Evolutionary conservation across 495 filamentous ascomycete genomes (phyloP).

Genomic region (Talaromyces thailandensis): DNA sequence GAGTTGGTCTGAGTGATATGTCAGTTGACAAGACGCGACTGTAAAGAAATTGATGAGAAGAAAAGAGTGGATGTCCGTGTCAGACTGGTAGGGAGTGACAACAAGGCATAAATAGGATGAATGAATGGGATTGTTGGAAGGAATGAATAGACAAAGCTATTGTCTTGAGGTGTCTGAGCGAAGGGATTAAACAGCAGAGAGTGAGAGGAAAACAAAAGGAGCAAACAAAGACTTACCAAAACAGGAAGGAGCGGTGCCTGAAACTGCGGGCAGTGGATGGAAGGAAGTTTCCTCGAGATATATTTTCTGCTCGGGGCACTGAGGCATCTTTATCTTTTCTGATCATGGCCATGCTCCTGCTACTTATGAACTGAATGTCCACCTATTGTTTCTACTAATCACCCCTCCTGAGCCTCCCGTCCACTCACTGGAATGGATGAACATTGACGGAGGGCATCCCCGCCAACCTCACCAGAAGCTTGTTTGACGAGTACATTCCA

Average conservation of each 20-base stretch:
- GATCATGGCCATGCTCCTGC: not conserved
- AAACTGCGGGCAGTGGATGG: not conserved
- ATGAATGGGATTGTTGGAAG: not conserved
- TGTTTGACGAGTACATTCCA: conserved; percentile 2
- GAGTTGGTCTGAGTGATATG: not conserved
- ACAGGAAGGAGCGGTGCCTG: not conserved
- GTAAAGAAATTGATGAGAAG: not conserved
- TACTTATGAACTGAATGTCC: not conserved
- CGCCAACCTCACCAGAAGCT: not conserved
- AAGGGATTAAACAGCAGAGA: not conserved
- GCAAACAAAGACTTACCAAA: not conserved
- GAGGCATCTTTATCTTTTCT: not conserved
- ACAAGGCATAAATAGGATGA: not conserved
- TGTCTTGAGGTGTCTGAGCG: not conserved
- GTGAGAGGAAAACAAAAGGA: not conserved
- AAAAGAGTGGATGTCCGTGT: not conserved
- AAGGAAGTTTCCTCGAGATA: not conserved
- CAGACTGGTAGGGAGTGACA: not conserved
- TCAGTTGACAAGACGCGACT: not conserved
- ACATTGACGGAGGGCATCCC: not conserved
- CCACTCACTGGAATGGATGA: conserved; percentile 1
- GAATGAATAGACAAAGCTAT: not conserved
- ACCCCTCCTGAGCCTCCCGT: not conserved
- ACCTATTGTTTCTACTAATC: not conserved
- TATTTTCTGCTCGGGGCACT: not conserved